Conservation (phyloP, 2,329 filamentous ascomycete species). For the Pseudogymnoascus sp. region DNA sequence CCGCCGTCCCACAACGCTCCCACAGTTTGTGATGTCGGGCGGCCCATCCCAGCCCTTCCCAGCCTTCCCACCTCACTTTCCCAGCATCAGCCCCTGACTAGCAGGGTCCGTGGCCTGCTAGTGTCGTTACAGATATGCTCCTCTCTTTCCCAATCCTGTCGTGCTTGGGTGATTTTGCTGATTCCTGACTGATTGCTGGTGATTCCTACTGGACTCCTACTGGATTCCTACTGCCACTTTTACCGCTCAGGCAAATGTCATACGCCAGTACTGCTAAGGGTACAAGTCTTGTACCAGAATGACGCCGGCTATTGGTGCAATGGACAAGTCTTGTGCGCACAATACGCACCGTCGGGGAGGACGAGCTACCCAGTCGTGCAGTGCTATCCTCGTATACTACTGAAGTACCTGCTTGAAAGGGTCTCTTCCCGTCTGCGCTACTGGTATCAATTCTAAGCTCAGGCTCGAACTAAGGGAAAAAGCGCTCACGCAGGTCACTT, state of each 20-base stretch:
- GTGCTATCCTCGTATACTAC: not conserved
- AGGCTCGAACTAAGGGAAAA: not conserved
- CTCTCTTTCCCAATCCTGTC: conserved; percentile 1
- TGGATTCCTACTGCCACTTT: not conserved
- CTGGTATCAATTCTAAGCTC: not conserved
- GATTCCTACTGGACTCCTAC: not conserved
- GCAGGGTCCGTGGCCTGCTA: not conserved
- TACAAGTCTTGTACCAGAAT: not conserved
- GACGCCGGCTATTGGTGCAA: not conserved
- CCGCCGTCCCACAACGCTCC: not conserved
- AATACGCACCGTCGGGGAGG: not conserved
- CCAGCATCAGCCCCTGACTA: conserved; percentile 3
- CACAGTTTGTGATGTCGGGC: not conserved
- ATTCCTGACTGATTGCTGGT: not conserved
- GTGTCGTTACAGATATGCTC: not conserved
- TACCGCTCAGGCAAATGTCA: not conserved
- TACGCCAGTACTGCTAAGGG: not conserved
- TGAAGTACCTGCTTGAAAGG: not conserved
- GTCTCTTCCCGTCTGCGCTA: not conserved
- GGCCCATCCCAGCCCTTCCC: not conserved
- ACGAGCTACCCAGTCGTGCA: not conserved
- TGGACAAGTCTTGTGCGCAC: not conserved
- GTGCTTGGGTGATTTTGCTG: not conserved
- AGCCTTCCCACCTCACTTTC: not conserved
- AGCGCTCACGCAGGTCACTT: not conserved